Conservation (phyloP, 148 eudicot genomes). For the Vaccinium myrtillus region DNA sequence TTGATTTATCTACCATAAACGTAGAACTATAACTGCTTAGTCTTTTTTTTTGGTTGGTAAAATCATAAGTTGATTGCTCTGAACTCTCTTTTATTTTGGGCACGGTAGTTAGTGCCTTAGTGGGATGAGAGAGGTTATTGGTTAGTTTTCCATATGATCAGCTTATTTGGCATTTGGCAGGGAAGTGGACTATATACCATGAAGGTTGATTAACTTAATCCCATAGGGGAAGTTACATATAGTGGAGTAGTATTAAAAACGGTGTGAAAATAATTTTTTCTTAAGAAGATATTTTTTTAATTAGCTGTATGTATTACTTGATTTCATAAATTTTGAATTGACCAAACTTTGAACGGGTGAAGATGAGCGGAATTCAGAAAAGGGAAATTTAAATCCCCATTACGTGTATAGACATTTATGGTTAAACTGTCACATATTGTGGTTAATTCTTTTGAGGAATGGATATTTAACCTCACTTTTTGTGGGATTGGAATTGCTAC, state of each 20-base stretch:
- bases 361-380: constrained; percentile 5
- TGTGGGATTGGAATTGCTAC: neutral
- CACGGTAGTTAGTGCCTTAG: neutral
- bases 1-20: neutral
- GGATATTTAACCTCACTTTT: neutral
- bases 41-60: neutral
- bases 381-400: neutral
- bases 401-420: neutral
- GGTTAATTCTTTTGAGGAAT: neutral
- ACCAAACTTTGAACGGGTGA: neutral
- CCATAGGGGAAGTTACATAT: neutral
- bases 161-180: neutral
- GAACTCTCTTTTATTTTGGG: neutral
- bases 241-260: neutral
- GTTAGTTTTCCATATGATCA: neutral
- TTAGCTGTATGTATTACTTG: neutral
- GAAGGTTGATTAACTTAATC: neutral
- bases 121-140: neutral
- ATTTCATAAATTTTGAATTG: neutral
- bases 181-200: neutral
- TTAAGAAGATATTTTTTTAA: neutral
- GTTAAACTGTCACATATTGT: neutral
- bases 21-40: neutral
- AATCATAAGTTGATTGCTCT: neutral
- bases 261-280: neutral